Base-by-base conservation (phyloP, 306 rosid species). In the Prunus padus region DNA sequence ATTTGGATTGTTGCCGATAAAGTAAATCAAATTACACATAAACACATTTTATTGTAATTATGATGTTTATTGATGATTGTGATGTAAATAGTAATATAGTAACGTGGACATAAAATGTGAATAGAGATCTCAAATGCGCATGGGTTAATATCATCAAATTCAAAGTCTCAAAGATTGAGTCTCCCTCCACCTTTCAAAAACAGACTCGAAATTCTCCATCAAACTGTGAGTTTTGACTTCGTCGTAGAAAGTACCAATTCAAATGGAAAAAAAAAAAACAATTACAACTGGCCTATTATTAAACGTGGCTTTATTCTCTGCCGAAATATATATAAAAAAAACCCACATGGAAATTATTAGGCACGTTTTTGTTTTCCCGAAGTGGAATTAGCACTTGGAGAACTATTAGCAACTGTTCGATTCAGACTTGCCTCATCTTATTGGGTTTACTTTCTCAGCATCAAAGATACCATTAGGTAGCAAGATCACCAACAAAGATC, bases 351-450 rank as follows among this genome's bases (percentile, higher is more conserved):
- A 22, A 65, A 73, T 23, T 50, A 51, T 16, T 25, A 15, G 10
- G 40, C 78, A 75, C 64, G 72, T 65, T 64, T 75, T 33, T 75
- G 42, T 64, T 65, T 40, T 3, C 64, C 72, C 11, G 7, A 45
- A 74, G 51, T 63, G 16, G 50, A 63, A 11, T 23, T 11, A 61
- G 65, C 51, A 59, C 19, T 18, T 18, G 40, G 60, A 60, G 51
- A 71, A 71, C 37, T 16, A 52, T 31, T 31, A 49, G 7, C 9
- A 54, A 28, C 60, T 25, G 28, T 69, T 26, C 4, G 1, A 6
- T 40, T 55, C 14, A 11, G 44, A 15, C 76, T 16, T 37, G 33
- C 55, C 67, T 71, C 15, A 42, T 42, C 67, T 25, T 42, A 14
- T 15, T 4, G 52, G 19, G 14, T 42, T 20, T 31, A 1, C 31